Percentiles rank a stretch among this genome's conserved stretches.
Conservation (phyloP, 2,329 filamentous ascomycete species). For the Phyllosticta citrichinensis region DNA sequence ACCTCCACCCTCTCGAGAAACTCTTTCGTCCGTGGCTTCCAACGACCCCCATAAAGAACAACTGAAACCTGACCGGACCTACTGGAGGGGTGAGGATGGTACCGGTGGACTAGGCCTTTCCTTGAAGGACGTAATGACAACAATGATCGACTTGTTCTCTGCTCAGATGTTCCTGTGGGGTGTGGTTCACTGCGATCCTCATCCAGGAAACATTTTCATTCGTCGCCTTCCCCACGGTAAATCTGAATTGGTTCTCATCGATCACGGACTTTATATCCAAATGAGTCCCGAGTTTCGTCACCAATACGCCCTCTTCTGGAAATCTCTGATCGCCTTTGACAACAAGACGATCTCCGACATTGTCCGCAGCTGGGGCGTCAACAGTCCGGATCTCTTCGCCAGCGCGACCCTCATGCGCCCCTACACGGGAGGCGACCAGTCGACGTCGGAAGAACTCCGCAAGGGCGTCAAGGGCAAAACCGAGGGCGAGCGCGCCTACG, state of each 20-base stretch:
- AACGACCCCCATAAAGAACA: slow-evolving; percentile 46
- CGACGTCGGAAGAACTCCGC: slow-evolving; percentile 50
- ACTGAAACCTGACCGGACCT: slow-evolving; percentile 68
- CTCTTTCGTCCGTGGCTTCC: slow-evolving; percentile 19
- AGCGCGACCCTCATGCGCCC: slow-evolving; percentile 82
- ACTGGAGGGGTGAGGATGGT: slow-evolving; percentile 61
- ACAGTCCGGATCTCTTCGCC: slow-evolving; percentile 82
- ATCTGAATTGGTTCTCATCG: slow-evolving; percentile 86
- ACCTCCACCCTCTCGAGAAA: slow-evolving; percentile 12
- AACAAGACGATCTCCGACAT: slow-evolving; percentile 67
- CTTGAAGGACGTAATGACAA: slow-evolving; percentile 83
- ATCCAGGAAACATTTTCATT: slow-evolving; percentile 91
- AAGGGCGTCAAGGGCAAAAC: slow-evolving; percentile 45
- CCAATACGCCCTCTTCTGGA: slow-evolving; percentile 82
- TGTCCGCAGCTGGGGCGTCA: slow-evolving; percentile 75
- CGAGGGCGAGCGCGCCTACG: slow-evolving; percentile 54
- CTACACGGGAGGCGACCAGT: slow-evolving; percentile 73
- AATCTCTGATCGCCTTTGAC: slow-evolving; percentile 85
- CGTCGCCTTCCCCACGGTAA: slow-evolving; percentile 72
- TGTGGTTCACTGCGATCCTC: slow-evolving; percentile 89
- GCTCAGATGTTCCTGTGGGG: slow-evolving; percentile 98
- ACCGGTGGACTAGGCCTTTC: slow-evolving; percentile 76
- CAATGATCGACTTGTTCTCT: slow-evolving; percentile 93
- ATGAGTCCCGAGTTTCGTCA: slow-evolving; percentile 76
- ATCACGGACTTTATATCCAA: slow-evolving; percentile 92